phyloP scores from a whole-genome alignment of 225 moss, liverwort and hornwort species.

The Polytrichum commune region DNA sequence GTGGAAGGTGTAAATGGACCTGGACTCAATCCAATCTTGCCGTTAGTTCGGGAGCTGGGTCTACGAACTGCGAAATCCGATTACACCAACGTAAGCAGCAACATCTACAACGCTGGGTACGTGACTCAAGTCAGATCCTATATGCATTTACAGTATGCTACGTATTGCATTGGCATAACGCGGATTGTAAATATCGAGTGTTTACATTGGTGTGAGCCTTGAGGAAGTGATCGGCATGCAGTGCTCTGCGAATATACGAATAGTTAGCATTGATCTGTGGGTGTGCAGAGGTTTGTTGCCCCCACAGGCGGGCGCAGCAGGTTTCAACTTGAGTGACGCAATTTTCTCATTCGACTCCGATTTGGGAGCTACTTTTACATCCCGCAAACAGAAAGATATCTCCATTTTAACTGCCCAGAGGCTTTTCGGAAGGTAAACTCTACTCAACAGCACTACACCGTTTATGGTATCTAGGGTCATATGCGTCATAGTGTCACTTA shows the following conservation, averaged over 20 bases:
- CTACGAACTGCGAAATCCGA: constrained; percentile 42
- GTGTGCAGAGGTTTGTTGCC: constrained; percentile 40
- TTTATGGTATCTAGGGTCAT: no score
- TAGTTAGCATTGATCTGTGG: not conserved
- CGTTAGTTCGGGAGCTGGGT: constrained; percentile 41
- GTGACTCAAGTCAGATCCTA: not conserved
- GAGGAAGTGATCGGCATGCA: no score
- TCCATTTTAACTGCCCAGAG: constrained; percentile 69
- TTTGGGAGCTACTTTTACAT: constrained; percentile 28
- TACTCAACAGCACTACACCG: no score
- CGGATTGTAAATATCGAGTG: no score
- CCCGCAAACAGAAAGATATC: constrained; percentile 38
- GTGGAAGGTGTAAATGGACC: constrained; percentile 73
- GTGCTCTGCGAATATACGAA: no score
- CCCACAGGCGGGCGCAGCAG: constrained; percentile 13
- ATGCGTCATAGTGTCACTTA: no score
- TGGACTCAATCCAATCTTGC: constrained; percentile 52
- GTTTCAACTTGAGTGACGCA: not conserved
- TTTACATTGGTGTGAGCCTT: no score
- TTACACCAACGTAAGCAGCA: constrained; percentile 47
- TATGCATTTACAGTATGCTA: not conserved
- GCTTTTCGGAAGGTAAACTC: constrained; percentile 45
- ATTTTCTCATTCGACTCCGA: constrained; percentile 8
- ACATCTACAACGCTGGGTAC: constrained; percentile 43
- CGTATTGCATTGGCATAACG: no score